These are phyloP conservation scores for Bodo saltans DNA, from an alignment of 78 protist genomes.

Conservation along the genomic window DNA sequence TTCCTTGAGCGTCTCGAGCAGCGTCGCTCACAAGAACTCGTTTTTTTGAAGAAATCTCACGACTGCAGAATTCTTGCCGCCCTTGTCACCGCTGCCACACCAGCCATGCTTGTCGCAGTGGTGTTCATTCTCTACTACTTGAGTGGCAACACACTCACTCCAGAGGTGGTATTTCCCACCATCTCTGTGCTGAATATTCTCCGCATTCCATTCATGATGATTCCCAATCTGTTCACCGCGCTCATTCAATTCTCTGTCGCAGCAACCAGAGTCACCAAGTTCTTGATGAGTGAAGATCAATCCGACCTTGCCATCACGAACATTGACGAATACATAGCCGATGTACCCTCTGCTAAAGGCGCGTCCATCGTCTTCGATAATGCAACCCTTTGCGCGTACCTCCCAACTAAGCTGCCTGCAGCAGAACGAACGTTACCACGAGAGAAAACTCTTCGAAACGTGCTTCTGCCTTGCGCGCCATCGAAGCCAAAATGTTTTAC, in stretches of 20 bases:
- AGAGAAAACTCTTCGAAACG: neutral
- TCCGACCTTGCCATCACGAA: neutral
- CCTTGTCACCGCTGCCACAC: constrained; percentile 57
- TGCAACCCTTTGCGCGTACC: neutral
- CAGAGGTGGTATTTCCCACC: constrained; percentile 69
- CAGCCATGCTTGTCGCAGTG: constrained; percentile 55
- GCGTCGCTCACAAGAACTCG: constrained; percentile 35
- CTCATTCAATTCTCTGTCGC: constrained; percentile 67
- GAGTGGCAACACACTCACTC: constrained; percentile 23
- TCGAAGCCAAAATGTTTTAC: neutral
- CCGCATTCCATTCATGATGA: constrained; percentile 56
- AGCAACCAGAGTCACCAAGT: constrained; percentile 52
- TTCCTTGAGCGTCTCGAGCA: neutral
- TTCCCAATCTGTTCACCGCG: constrained; percentile 55
- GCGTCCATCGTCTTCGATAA: neutral
- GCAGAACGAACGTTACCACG: neutral
- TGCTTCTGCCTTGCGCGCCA: neutral
- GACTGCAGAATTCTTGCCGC: constrained; percentile 35
- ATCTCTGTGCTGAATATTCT: constrained; percentile 73
- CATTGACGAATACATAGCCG: neutral
- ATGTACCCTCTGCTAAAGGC: too few species aligned
- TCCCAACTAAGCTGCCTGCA: too few species aligned
- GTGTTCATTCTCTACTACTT: constrained; percentile 51
- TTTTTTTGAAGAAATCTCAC: constrained; percentile 6
- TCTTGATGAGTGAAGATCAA: constrained; percentile 27